Evolutionary conservation across 192 early-diverging fungal species (phyloP).

Genomic region (Rhizoclosmatium globosum): DNA sequence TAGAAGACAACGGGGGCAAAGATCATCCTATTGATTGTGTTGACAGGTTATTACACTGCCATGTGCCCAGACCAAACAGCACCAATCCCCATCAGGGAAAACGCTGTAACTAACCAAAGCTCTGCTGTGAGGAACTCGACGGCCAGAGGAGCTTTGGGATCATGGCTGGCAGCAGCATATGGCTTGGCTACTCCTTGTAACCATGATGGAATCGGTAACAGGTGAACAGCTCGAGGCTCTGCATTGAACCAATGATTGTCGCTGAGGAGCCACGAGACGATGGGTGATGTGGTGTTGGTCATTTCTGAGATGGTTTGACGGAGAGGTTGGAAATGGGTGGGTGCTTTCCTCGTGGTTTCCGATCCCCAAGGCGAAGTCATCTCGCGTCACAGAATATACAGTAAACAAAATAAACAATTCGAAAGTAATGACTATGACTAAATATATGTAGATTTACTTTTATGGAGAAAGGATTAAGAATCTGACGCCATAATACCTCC

Average conservation of each 20-base stretch:
- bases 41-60: background rate
- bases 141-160: background rate
- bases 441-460: too few relatives aligned
- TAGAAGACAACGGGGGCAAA: conserved; percentile 65
- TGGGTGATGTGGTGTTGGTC: background rate
- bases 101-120: conserved; percentile 13
- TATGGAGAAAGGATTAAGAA: too few relatives aligned
- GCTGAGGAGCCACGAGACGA: conserved; percentile 18
- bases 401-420: background rate
- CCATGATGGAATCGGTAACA: conserved; percentile 8
- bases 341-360: background rate
- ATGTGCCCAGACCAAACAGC: background rate
- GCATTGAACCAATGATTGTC: conserved; percentile 28
- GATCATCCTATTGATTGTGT: conserved; percentile 43
- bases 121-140: conserved; percentile 28
- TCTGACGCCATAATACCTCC: too few relatives aligned
- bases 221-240: background rate
- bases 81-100: background rate
- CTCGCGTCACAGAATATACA: background rate
- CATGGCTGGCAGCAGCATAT: background rate
- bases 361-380: background rate
- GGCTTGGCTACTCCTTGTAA: background rate
- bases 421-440: background rate
- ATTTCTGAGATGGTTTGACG: background rate
- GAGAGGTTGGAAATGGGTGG: background rate